Percentiles rank a stretch among this genome's conserved stretches.
Evolutionary conservation across 768 basidiomycete genomes (phyloP).

Genomic region (Suillus luteus): DNA sequence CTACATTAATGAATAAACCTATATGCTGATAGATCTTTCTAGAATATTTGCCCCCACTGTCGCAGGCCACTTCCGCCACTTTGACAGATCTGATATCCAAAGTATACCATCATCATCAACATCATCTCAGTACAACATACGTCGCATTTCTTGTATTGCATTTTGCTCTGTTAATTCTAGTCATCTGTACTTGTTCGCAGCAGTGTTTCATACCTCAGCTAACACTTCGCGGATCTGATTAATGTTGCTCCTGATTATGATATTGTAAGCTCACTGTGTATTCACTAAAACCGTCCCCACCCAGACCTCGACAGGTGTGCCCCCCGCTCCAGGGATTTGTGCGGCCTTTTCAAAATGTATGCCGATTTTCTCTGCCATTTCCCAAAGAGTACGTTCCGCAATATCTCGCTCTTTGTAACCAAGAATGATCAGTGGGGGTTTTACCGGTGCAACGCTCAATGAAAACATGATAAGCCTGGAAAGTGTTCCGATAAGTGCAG

Average conservation of each 20-base stretch:
- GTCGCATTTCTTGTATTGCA: slow-evolving; percentile 1
- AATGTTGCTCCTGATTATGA: not conserved
- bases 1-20: not conserved
- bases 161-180: not conserved
- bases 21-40: not conserved
- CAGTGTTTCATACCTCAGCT: not conserved
- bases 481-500: slow-evolving; percentile 72
- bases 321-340: slow-evolving; percentile 58
- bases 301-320: slow-evolving; percentile 73
- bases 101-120: not conserved
- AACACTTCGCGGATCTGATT: not conserved
- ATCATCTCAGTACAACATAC: not conserved
- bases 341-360: slow-evolving; percentile 60
- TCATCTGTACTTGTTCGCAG: not conserved
- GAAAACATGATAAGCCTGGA: slow-evolving; percentile 42
- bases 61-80: slow-evolving; percentile 81
- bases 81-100: slow-evolving; percentile 34
- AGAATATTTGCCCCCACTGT: slow-evolving; percentile 94
- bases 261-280: not conserved
- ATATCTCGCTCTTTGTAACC: slow-evolving; percentile 88
- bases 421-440: slow-evolving; percentile 57
- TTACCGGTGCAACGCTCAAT: slow-evolving; percentile 16
- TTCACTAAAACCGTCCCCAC: slow-evolving; percentile 35
- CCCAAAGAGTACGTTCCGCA: slow-evolving; percentile 77
- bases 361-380: slow-evolving; percentile 50